phyloP scores from a whole-genome alignment of 352 stramenopile genomes.

The Globisporangium camurandrum region DNA sequence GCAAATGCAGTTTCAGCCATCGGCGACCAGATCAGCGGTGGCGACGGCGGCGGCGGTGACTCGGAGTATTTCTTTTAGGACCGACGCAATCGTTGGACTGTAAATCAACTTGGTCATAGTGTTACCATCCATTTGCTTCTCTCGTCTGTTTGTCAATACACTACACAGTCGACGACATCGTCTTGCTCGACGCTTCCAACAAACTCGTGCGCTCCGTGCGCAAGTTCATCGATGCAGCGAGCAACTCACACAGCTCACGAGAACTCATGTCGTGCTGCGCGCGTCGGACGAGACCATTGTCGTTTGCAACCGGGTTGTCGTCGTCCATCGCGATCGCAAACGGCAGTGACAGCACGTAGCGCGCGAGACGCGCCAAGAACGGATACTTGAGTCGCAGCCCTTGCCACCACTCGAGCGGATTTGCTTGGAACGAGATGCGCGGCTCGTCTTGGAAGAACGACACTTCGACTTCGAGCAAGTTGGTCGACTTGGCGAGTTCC shows the following conservation, averaged over 20 bases:
- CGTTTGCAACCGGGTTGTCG: conserved; percentile 29
- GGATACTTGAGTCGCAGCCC: conserved; percentile 73
- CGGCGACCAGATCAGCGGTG: too few species aligned
- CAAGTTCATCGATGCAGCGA: conserved; percentile 48
- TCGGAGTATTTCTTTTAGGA: neutral
- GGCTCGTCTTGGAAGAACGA: conserved; percentile 72
- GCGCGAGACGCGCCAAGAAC: conserved; percentile 54
- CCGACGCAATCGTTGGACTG: neutral
- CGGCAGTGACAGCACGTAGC: conserved; percentile 64
- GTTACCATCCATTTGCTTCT: too few species aligned
- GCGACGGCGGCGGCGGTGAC: neutral
- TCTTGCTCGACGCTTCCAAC: conserved; percentile 34
- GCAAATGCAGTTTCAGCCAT: too few species aligned
- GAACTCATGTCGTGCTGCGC: conserved; percentile 30
- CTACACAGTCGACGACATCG: conserved; percentile 47
- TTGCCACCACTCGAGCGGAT: conserved; percentile 74
- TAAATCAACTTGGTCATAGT: neutral
- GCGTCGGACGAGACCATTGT: conserved; percentile 36
- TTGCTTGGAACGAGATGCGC: conserved; percentile 43
- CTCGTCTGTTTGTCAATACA: too few species aligned
- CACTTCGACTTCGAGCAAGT: conserved; percentile 69
- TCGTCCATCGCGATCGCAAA: conserved; percentile 34
- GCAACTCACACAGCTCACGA: conserved; percentile 32
- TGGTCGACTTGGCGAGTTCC: conserved; percentile 66
- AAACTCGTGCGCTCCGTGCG: conserved; percentile 39